These are phyloP conservation scores for Barnettozyma populi DNA, from an alignment of 805 yeast genomes.

Conservation along the genomic window DNA sequence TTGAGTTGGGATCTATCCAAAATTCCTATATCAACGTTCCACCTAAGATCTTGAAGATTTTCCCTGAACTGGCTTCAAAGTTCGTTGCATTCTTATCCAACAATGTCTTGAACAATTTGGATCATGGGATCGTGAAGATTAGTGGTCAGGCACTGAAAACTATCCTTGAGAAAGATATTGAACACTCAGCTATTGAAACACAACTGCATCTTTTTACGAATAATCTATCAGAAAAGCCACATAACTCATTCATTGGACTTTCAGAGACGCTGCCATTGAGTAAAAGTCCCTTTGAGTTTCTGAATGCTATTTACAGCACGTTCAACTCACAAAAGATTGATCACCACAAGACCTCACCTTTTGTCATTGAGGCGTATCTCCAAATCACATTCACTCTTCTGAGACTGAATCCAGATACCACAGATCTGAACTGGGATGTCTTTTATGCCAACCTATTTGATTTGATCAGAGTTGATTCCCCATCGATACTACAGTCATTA, in stretches of 20 bases:
- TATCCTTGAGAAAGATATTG: conserved; percentile 8
- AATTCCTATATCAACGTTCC: conserved; percentile 37
- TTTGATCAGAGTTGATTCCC: conserved; percentile 16
- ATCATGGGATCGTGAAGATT: conserved; percentile 37
- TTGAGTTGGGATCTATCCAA: conserved; percentile 38
- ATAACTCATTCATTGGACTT: conserved; percentile 19
- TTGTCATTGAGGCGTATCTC: conserved; percentile 22
- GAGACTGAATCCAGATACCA: background rate
- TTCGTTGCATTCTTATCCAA: conserved; percentile 31
- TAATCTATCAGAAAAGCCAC: conserved; percentile 9
- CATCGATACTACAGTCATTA: conserved; percentile 8
- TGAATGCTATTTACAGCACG: background rate
- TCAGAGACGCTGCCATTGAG: conserved; percentile 16
- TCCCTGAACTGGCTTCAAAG: conserved; percentile 19
- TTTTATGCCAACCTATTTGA: conserved; percentile 19
- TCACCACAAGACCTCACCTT: conserved; percentile 21
- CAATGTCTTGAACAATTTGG: conserved; percentile 30
- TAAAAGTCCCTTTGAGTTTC: background rate
- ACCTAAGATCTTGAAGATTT: conserved; percentile 20
- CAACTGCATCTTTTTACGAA: conserved; percentile 7
- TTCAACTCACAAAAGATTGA: conserved; percentile 14
- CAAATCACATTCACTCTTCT: conserved; percentile 17
- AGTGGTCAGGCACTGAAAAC: conserved; percentile 34
- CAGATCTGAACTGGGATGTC: background rate
- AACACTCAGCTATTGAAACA: background rate